Conservation (phyloP, 805 yeast species). For the Lipomyces yamanashiensis region DNA sequence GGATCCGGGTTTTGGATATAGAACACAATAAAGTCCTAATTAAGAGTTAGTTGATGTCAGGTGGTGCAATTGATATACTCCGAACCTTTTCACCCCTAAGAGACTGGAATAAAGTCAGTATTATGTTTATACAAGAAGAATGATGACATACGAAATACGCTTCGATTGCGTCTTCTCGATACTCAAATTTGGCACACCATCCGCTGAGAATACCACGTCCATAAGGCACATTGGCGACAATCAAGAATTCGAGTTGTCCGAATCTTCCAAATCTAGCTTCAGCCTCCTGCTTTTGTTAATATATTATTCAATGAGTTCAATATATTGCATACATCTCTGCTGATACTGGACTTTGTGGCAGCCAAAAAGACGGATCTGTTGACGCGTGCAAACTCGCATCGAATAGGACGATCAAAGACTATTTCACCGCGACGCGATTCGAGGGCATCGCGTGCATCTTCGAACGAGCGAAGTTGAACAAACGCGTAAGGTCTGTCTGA, state of each 20-base stretch:
- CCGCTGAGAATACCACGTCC: constrained; percentile 30
- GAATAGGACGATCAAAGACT: constrained; percentile 50
- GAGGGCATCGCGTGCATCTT: constrained; percentile 37
- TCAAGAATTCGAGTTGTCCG: constrained; percentile 33
- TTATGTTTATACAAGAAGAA: background rate
- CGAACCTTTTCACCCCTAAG: constrained; percentile 9
- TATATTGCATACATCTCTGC: constrained; percentile 14
- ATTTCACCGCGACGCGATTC: constrained; percentile 28
- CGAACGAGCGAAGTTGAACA: constrained; percentile 31
- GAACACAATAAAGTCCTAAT: constrained; percentile 17
- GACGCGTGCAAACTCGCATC: constrained; percentile 91
- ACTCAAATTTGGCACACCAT: constrained; percentile 81
- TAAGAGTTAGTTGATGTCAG: background rate
- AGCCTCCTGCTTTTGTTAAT: constrained; percentile 25
- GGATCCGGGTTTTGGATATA: constrained; percentile 47
- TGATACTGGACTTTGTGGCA: constrained; percentile 20
- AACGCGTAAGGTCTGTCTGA: constrained; percentile 36
- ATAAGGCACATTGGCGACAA: constrained; percentile 26
- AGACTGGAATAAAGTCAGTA: constrained; percentile 1
- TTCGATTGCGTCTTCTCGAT: constrained; percentile 83
- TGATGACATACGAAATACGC: constrained; percentile 64
- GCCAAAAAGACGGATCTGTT: constrained; percentile 79
- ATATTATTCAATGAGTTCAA: background rate
- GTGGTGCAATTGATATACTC: too few species aligned
- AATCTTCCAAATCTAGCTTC: constrained; percentile 24